A percentile compares a stretch with the other conserved stretches of the same genome.
These are phyloP conservation scores for Yarrowia alimentaria DNA, from an alignment of 805 yeast genomes.

Conservation along the genomic window DNA sequence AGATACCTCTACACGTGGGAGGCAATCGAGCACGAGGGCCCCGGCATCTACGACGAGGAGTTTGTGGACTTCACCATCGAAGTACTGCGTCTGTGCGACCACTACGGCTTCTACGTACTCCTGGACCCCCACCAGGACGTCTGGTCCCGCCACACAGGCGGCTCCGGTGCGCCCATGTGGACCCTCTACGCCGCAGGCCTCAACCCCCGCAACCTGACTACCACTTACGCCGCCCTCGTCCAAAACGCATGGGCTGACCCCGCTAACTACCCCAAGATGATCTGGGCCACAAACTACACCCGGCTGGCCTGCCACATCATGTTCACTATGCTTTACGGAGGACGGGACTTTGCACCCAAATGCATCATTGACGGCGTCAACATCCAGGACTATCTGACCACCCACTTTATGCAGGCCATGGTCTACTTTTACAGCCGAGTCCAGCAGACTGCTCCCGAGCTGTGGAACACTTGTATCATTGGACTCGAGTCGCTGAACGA, in stretches of 20 bases:
- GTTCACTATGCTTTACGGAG: constrained; percentile 85
- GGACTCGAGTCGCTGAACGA: constrained; percentile 86
- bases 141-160: constrained; percentile 89
- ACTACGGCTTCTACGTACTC: constrained; percentile 71
- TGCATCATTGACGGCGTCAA: constrained; percentile 67
- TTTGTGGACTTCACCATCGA: constrained; percentile 68
- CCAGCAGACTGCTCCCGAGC: constrained; percentile 44
- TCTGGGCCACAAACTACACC: constrained; percentile 87
- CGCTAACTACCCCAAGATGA: constrained; percentile 72
- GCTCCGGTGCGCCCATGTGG: constrained; percentile 94
- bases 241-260: constrained; percentile 53
- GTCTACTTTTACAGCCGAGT: constrained; percentile 48
- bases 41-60: constrained; percentile 74
- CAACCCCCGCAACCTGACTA: constrained; percentile 63
- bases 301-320: constrained; percentile 73
- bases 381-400: constrained; percentile 74
- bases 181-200: constrained; percentile 87
- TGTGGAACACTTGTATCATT: constrained; percentile 46
- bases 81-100: constrained; percentile 55
- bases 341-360: constrained; percentile 72
- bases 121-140: constrained; percentile 92
- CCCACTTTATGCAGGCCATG: constrained; percentile 57
- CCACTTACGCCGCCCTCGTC: constrained; percentile 75
- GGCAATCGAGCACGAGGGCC: constrained; percentile 84
- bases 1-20: constrained; percentile 88